Percentiles rank a stretch among this genome's conserved stretches.
These are phyloP conservation scores for Clitoria ternatea DNA, from an alignment of 306 rosid genomes.

Conservation along the genomic window DNA sequence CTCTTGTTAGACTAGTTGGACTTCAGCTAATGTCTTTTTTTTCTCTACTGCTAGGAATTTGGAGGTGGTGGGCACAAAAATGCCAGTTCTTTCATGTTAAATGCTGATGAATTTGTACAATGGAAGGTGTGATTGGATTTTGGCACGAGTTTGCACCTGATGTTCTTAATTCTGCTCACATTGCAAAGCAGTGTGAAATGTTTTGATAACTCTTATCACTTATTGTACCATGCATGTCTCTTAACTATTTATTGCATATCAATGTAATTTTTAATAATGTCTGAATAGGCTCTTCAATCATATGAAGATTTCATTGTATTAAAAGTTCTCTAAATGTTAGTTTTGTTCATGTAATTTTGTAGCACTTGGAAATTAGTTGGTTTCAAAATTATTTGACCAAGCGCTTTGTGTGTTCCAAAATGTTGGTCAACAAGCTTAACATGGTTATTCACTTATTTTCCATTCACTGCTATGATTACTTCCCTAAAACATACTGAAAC, in stretches of 20 bases:
- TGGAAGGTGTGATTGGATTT: conserved; percentile 53
- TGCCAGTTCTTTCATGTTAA: conserved; percentile 78
- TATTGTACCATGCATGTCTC: background rate
- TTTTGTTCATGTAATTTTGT: background rate
- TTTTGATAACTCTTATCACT: background rate
- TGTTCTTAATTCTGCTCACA: conserved; percentile 8
- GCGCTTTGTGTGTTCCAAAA: background rate
- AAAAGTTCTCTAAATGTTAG: background rate
- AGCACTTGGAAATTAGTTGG: background rate
- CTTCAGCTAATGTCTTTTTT: conserved; percentile 12
- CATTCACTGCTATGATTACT: background rate
- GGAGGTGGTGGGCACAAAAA: conserved; percentile 88
- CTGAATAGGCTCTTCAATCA: background rate
- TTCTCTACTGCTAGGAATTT: conserved; percentile 45
- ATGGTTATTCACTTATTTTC: background rate
- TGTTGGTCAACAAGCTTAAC: background rate
- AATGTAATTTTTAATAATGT: background rate
- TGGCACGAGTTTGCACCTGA: background rate
- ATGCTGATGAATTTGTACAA: conserved; percentile 45
- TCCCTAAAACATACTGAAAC: conserved; percentile 11
- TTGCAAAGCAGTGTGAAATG: conserved; percentile 10
- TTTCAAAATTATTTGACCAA: background rate
- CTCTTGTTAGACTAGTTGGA: background rate
- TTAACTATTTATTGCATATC: background rate
- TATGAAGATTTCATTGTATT: background rate